Evolutionary conservation across 257 asterid genomes (phyloP), one percentile per base, ranked within the genome.

Genomic region (Plantago major): DNA sequence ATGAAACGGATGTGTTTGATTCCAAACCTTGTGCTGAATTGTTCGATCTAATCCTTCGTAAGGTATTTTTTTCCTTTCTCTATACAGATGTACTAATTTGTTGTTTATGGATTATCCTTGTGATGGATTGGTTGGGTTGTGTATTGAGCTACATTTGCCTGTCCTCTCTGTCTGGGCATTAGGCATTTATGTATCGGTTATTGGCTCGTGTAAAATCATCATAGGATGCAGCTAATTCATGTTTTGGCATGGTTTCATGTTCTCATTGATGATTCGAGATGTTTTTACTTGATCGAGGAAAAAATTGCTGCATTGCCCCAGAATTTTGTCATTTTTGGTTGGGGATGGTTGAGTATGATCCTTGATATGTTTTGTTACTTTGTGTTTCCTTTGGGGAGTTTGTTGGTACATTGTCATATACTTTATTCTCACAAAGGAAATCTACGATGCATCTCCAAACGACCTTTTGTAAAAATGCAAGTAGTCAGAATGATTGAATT

Each of bases 1-100:
- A 75, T 48, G 79, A 70, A 19, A 76, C 51, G 19, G 81, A 65
- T 30, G 45, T 46, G 33, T 44, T 37, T 54, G 69, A 55, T 43
- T 55, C 73, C 61, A 68, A 71, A 22, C 28, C 77, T 17, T 73
- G 66, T 14, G 78, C 61, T 37, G 84, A 75, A 58, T 66, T 75
- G 77, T 72, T 71, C 40, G 77, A 70, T 44, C 42, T 53, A 38
- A 69, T 75, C 65, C 70, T 66, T 49, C 70, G 72, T 10, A 73
- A 72, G 81, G 84, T 75, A 66, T 9, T 6, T 5, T 38, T 54
- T 48, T n/a, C 18, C 4, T 16, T 0, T n/a, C 7, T n/a, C 15
- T 45, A 40, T 53, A 0, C 6, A 22, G 2, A 22, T 63, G 52
- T 30, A 14, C 26, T 42, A 9, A 9, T 8, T 43, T 56, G 46